Conservation (phyloP, 2,329 filamentous ascomycete species). For the Trichoderma sp. region DNA sequence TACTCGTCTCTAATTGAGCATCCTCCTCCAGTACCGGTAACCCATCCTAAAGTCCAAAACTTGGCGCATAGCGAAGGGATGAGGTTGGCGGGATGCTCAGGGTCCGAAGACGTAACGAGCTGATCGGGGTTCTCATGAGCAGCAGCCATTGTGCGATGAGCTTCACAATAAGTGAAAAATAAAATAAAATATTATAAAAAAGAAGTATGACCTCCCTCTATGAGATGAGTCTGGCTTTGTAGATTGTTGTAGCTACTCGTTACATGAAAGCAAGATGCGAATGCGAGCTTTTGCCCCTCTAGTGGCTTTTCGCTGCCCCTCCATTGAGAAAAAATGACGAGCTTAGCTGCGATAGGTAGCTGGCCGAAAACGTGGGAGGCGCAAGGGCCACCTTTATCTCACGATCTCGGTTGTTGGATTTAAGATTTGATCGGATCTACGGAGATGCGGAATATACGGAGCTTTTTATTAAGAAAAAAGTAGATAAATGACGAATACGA, state of each 20-base stretch:
- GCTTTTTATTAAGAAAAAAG: not conserved
- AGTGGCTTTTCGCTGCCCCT: slow-evolving; percentile 4
- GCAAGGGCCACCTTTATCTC: slow-evolving; percentile 9
- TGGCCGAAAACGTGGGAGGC: slow-evolving; percentile 1
- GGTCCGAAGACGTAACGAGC: slow-evolving; percentile 62
- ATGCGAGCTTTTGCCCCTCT: slow-evolving; percentile 2
- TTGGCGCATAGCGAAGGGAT: slow-evolving; percentile 91
- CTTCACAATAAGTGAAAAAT: not conserved
- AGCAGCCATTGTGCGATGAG: not conserved
- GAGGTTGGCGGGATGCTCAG: slow-evolving; percentile 88
- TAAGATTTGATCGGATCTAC: slow-evolving; percentile 14
- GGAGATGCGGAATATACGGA: not conserved
- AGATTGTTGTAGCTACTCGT: not conserved
- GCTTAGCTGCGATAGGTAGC: not conserved
- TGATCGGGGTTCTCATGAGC: slow-evolving; percentile 38
- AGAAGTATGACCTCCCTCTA: not conserved
- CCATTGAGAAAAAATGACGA: slow-evolving; percentile 14
- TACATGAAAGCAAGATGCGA: not conserved
- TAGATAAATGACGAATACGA: not conserved
- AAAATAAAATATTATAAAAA: not conserved
- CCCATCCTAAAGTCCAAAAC: slow-evolving; percentile 95
- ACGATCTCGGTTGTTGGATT: slow-evolving; percentile 1
- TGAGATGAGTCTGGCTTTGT: not conserved
- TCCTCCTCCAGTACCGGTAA: slow-evolving; percentile 80
- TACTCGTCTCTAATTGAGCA: slow-evolving; percentile 71